A percentile compares a stretch with the other conserved stretches of the same genome.
Evolutionary conservation across 306 rosid genomes (phyloP).

Genomic region (Prunus campanulata): DNA sequence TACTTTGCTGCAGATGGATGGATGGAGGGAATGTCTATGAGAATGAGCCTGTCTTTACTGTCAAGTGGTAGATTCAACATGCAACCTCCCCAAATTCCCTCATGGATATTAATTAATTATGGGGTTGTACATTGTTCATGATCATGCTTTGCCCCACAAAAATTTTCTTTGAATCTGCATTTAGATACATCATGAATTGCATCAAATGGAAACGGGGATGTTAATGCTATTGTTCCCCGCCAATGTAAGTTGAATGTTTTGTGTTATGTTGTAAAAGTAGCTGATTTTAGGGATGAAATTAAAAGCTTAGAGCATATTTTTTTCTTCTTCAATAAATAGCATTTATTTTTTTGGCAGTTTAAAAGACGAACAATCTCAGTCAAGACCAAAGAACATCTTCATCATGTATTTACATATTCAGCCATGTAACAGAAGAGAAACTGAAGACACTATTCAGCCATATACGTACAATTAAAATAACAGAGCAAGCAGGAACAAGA

Average conservation of each 20-base stretch:
- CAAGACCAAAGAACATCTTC: background rate
- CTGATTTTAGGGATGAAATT: slow-evolving; percentile 11
- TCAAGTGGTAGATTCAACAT: background rate
- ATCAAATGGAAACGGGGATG: slow-evolving; percentile 3
- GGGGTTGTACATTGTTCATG: slow-evolving; percentile 32
- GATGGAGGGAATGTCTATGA: no score
- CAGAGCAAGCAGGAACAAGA: slow-evolving; percentile 1
- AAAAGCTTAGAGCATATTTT: background rate
- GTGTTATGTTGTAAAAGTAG: slow-evolving; percentile 31
- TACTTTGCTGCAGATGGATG: slow-evolving; percentile 5
- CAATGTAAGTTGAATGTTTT: slow-evolving; percentile 15
- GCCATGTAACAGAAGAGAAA: no score
- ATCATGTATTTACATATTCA: background rate
- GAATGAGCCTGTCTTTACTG: background rate
- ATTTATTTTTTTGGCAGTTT: no score
- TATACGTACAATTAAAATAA: no score
- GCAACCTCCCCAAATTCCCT: background rate
- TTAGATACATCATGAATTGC: slow-evolving; percentile 15
- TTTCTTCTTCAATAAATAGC: background rate
- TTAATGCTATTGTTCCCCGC: slow-evolving; percentile 9
- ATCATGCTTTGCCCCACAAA: slow-evolving; percentile 15
- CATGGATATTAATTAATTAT: background rate
- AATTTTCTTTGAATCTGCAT: slow-evolving; percentile 23
- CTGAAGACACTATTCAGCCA: no score
- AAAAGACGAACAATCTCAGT: no score